phyloP scores from a whole-genome alignment of 2,329 filamentous ascomycete genomes.

The Phaeosphaeria sp. region DNA sequence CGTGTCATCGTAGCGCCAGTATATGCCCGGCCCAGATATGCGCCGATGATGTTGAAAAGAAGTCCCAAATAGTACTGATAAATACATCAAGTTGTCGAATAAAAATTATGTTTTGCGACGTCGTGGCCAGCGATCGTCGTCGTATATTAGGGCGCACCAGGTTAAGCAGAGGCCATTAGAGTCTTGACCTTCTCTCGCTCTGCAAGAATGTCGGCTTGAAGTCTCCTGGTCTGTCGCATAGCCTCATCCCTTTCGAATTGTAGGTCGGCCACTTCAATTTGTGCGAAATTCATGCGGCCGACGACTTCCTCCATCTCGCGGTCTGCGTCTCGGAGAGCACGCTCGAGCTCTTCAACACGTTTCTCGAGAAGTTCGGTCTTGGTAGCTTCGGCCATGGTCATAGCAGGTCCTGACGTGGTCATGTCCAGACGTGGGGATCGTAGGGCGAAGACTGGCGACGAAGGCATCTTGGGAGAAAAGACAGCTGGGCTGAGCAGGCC shows the following conservation, averaged over 20 bases:
- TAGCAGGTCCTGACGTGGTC: slow-evolving; percentile 66
- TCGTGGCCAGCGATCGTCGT: slow-evolving; percentile 23
- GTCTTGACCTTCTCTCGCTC: slow-evolving; percentile 67
- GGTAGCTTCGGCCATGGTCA: slow-evolving; percentile 69
- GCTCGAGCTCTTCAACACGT: slow-evolving; percentile 84
- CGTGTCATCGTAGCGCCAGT: slow-evolving; percentile 26
- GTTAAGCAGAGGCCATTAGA: slow-evolving; percentile 46
- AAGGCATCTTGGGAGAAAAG: slow-evolving; percentile 65
- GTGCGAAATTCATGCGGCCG: slow-evolving; percentile 78
- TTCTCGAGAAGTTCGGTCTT: slow-evolving; percentile 78
- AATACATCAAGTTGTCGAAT: slow-evolving; percentile 6
- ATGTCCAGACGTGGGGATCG: slow-evolving; percentile 66
- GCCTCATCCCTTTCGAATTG: slow-evolving; percentile 78
- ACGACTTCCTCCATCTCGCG: slow-evolving; percentile 85
- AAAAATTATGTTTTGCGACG: slow-evolving; percentile 18
- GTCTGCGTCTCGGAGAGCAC: slow-evolving; percentile 76
- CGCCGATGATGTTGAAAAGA: slow-evolving; percentile 13
- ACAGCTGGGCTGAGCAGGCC: slow-evolving; percentile 54
- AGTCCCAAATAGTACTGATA: slow-evolving; percentile 9
- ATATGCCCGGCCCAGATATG: slow-evolving; percentile 19
- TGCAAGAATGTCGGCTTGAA: slow-evolving; percentile 71
- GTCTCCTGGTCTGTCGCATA: slow-evolving; percentile 70
- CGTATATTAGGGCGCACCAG: slow-evolving; percentile 1
- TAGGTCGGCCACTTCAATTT: slow-evolving; percentile 81
- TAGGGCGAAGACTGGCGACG: slow-evolving; percentile 67